Conservation (phyloP, 768 basidiomycete species). For the Cyclocybe aegerita region DNA sequence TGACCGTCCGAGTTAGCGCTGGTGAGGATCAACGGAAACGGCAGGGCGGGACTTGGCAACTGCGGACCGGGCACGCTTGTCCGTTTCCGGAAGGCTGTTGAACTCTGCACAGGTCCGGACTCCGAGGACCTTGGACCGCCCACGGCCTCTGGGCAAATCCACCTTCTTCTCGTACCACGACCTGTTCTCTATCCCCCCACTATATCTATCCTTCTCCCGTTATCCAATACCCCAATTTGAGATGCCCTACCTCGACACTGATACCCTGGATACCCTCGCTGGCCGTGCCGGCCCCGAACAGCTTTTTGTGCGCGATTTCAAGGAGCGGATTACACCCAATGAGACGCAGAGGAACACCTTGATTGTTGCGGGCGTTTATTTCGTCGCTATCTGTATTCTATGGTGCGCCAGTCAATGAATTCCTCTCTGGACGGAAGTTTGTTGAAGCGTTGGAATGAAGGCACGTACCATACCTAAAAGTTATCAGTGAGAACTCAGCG, state of each 20-base stretch:
- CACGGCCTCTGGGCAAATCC: no score
- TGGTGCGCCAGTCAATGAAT: slow-evolving; percentile 48
- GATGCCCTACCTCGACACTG: slow-evolving; percentile 22
- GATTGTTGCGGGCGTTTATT: slow-evolving; percentile 77
- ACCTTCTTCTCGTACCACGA: no score
- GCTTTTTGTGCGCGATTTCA: slow-evolving; percentile 37
- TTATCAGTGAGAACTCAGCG: slow-evolving; percentile 57
- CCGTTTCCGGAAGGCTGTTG: no score
- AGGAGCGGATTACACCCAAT: slow-evolving; percentile 57
- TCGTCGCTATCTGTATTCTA: slow-evolving; percentile 73
- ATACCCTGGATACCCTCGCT: slow-evolving; percentile 10
- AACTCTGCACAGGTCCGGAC: no score
- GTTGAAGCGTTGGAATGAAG: slow-evolving; percentile 31
- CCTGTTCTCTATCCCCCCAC: not conserved
- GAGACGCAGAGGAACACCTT: slow-evolving; percentile 73
- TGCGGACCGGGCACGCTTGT: no score
- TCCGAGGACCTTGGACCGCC: no score
- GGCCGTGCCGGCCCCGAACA: slow-evolving; percentile 14
- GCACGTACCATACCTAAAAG: slow-evolving; percentile 75
- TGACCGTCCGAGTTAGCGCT: no score
- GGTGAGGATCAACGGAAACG: no score
- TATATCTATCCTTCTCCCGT: slow-evolving; percentile 1
- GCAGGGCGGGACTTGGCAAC: no score
- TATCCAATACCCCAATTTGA: not conserved
- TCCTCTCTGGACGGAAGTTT: not conserved